phyloP scores from a whole-genome alignment of 1,284 basidiomycete genomes.

The Volvariella volvacea region DNA sequence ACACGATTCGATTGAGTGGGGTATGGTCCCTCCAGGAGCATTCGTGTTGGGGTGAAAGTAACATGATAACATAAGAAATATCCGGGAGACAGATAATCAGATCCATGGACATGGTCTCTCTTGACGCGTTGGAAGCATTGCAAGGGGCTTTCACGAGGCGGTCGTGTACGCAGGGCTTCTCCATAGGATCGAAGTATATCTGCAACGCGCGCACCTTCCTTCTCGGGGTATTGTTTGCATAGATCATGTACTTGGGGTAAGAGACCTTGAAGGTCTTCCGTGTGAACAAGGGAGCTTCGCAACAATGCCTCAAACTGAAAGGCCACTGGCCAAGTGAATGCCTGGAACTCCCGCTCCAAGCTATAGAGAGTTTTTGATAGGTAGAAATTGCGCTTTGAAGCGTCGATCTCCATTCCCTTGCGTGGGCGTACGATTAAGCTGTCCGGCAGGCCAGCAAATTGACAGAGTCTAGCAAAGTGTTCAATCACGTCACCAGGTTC shows the following conservation, averaged over 20 bases:
- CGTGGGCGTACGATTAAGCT: conserved; percentile 23
- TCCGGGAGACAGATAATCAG: conserved; percentile 19
- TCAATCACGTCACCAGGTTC: conserved; percentile 32
- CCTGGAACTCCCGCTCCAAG: conserved; percentile 34
- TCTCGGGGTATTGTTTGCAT: conserved; percentile 19
- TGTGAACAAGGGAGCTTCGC: conserved; percentile 50
- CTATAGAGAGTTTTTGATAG: conserved; percentile 34
- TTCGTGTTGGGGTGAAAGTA: conserved; percentile 66
- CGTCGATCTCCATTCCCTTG: conserved; percentile 32
- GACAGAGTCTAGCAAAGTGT: conserved; percentile 46
- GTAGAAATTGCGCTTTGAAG: conserved; percentile 44
- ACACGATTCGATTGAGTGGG: conserved; percentile 57
- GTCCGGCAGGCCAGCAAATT: conserved; percentile 41
- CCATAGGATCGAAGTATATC: conserved; percentile 47
- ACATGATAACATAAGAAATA: conserved; percentile 55
- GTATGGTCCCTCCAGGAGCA: conserved; percentile 67
- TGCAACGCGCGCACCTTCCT: conserved; percentile 27
- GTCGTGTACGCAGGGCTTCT: conserved; percentile 34
- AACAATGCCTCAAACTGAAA: conserved; percentile 68
- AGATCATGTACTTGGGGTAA: conserved; percentile 35
- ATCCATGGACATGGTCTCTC: conserved; percentile 16
- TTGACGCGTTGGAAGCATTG: conserved; percentile 42
- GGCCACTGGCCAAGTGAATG: conserved; percentile 51
- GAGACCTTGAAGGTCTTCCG: conserved; percentile 44
- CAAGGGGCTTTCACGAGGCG: conserved; percentile 34